Conservation (phyloP, 2,329 filamentous ascomycete genomes). For the Arthrobotrys sphaeroides region DNA sequence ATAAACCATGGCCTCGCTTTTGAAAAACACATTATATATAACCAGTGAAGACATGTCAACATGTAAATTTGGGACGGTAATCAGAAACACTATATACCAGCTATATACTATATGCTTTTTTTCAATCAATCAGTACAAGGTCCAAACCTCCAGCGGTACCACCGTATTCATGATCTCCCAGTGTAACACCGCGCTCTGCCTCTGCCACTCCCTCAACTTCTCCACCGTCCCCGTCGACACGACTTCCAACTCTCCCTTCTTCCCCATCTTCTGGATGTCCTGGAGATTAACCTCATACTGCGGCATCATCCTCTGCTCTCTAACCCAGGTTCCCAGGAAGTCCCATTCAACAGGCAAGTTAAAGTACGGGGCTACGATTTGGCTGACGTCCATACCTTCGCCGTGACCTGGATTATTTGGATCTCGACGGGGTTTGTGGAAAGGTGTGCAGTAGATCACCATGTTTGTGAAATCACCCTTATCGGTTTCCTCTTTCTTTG, state of each 20-base stretch:
- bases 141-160: slow-evolving; percentile 79
- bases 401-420: slow-evolving; percentile 57
- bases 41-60: not conserved
- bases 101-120: slow-evolving; percentile 9
- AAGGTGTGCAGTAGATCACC: slow-evolving; percentile 90
- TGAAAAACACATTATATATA: not conserved
- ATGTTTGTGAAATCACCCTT: slow-evolving; percentile 88
- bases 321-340: slow-evolving; percentile 75
- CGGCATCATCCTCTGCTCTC: slow-evolving; percentile 76
- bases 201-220: slow-evolving; percentile 76
- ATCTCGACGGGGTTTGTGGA: slow-evolving; percentile 58
- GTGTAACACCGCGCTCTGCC: slow-evolving; percentile 80
- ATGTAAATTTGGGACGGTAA: not conserved
- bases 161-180: slow-evolving; percentile 92
- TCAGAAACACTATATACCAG: not conserved
- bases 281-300: slow-evolving; percentile 71
- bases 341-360: slow-evolving; percentile 72
- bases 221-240: slow-evolving; percentile 63
- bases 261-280: slow-evolving; percentile 45
- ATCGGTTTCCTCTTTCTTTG: slow-evolving; percentile 64
- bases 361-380: slow-evolving; percentile 65
- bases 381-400: slow-evolving; percentile 62
- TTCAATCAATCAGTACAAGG: slow-evolving; percentile 24
- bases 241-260: slow-evolving; percentile 61
- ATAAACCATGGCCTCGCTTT: not conserved